Evolutionary conservation across 1,284 basidiomycete genomes (phyloP).

Genomic region (Peniophora sp.): DNA sequence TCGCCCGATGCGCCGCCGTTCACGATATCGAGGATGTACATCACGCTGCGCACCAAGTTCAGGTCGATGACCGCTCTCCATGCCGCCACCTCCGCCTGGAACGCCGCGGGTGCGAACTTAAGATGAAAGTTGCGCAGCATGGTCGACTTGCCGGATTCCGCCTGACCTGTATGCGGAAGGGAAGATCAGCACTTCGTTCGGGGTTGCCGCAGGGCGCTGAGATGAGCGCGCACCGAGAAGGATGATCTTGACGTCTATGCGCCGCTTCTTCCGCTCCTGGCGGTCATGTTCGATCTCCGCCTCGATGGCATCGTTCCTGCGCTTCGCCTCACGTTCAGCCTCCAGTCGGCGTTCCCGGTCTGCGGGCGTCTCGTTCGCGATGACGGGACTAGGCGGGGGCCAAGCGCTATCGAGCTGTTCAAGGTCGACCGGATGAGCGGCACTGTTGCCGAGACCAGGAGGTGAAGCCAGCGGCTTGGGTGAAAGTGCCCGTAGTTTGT

Average conservation of each 20-base stretch:
- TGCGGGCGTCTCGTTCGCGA: slow-evolving; percentile 24
- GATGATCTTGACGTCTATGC: slow-evolving; percentile 37
- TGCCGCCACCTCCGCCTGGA: slow-evolving; percentile 44
- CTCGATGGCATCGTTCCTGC: slow-evolving; percentile 48
- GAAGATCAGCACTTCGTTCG: not conserved
- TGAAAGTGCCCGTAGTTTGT: too few species aligned
- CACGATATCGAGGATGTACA: slow-evolving; percentile 44
- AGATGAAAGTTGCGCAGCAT: slow-evolving; percentile 60
- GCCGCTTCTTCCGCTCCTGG: slow-evolving; percentile 28
- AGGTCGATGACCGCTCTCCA: slow-evolving; percentile 59
- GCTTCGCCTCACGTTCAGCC: slow-evolving; percentile 43
- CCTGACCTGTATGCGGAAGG: slow-evolving; percentile 36
- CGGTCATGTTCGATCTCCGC: slow-evolving; percentile 36
- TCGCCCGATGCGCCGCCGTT: not conserved
- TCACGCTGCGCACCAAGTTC: slow-evolving; percentile 54
- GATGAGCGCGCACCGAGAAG: slow-evolving; percentile 38
- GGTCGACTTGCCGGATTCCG: slow-evolving; percentile 61
- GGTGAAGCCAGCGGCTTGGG: too few species aligned
- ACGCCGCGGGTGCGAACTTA: slow-evolving; percentile 50
- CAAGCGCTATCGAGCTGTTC: slow-evolving; percentile 8
- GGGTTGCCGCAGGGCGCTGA: not conserved
- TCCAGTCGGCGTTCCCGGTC: slow-evolving; percentile 30
- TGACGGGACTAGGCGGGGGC: slow-evolving; percentile 10
- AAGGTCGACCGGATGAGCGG: slow-evolving; percentile 6
- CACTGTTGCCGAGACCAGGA: too few species aligned